Evolutionary conservation across 2,329 filamentous ascomycete genomes (phyloP).

Genomic region (Proliferodiscus dingleyae): DNA sequence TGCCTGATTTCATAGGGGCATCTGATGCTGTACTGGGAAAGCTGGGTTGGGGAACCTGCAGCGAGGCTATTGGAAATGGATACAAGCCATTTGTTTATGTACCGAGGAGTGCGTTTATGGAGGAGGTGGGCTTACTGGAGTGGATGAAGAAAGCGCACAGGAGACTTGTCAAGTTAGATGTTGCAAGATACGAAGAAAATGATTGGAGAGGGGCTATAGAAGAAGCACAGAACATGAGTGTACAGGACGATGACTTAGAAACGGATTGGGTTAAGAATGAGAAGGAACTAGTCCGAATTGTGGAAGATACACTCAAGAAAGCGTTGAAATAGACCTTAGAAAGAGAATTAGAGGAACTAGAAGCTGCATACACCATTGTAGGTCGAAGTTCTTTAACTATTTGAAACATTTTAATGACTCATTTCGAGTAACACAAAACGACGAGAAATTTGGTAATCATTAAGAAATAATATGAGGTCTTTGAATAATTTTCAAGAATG

Average conservation of each 20-base stretch:
- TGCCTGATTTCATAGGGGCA: constrained; percentile 15
- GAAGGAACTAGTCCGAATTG: constrained; percentile 6
- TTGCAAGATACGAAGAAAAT: constrained; percentile 1
- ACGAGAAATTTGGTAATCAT: no score
- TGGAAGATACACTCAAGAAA: constrained; percentile 5
- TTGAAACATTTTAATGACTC: no score
- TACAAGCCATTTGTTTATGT: constrained; percentile 11
- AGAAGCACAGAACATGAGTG: constrained; percentile 7
- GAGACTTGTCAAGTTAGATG: constrained; percentile 11
- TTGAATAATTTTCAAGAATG: no score
- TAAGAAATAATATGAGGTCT: no score
- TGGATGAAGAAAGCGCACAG: constrained; percentile 16
- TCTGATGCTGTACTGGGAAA: constrained; percentile 18
- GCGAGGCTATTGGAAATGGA: constrained; percentile 18
- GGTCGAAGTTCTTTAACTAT: no score
- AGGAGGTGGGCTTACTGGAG: constrained; percentile 13
- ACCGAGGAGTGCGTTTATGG: constrained; percentile 14
- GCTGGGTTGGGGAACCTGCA: constrained; percentile 17
- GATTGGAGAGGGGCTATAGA: constrained; percentile 7
- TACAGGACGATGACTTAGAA: not conserved
- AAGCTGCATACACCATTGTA: no score
- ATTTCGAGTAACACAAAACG: no score
- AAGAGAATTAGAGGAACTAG: no score
- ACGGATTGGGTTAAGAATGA: constrained; percentile 9
- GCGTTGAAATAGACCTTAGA: constrained; percentile 7